Conservation (phyloP, 257 asterid species). For the Craterostigma plantagineum region DNA sequence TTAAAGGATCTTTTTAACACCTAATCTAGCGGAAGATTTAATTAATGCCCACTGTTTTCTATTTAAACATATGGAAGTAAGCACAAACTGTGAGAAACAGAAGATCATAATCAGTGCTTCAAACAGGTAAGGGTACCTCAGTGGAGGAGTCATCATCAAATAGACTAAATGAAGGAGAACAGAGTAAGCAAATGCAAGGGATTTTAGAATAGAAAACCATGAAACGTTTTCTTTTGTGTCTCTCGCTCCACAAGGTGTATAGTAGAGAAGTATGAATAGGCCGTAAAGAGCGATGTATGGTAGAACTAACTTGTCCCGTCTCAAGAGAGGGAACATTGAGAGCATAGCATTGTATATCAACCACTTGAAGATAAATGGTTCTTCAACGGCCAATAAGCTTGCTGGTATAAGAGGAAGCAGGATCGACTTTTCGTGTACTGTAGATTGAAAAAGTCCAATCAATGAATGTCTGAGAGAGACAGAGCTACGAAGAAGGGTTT, state of each 20-base stretch:
- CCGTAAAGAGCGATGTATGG: conserved; percentile 52
- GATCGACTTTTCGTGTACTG: conserved; percentile 92
- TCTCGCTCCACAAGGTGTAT: conserved; percentile 38
- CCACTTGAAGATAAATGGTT: conserved; percentile 65
- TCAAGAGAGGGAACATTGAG: conserved; percentile 89
- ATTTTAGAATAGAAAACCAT: conserved; percentile 15
- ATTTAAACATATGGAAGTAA: conserved; percentile 32
- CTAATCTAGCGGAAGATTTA: conserved; percentile 15
- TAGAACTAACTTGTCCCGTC: conserved; percentile 50
- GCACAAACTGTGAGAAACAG: conserved; percentile 61
- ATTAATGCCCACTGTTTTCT: conserved; percentile 44
- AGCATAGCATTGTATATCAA: conserved; percentile 41
- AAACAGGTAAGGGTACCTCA: conserved; percentile 59
- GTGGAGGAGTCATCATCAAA: conserved; percentile 57
- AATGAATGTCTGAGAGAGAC: conserved; percentile 1
- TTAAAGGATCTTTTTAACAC: conserved; percentile 35
- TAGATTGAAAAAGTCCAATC: conserved; percentile 9
- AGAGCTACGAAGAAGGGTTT: conserved; percentile 4
- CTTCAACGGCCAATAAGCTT: conserved; percentile 66
- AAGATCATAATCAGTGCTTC: conserved; percentile 83
- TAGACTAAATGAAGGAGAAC: conserved; percentile 48
- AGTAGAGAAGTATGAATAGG: conserved; percentile 54
- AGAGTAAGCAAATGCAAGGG: conserved; percentile 28
- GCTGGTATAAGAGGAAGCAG: conserved; percentile 92
- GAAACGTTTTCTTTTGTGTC: conserved; percentile 15